Percentiles rank a stretch among this genome's conserved stretches.
Evolutionary conservation across 345 rosid species (phyloP).

Genomic region (Jatropha curcas): DNA sequence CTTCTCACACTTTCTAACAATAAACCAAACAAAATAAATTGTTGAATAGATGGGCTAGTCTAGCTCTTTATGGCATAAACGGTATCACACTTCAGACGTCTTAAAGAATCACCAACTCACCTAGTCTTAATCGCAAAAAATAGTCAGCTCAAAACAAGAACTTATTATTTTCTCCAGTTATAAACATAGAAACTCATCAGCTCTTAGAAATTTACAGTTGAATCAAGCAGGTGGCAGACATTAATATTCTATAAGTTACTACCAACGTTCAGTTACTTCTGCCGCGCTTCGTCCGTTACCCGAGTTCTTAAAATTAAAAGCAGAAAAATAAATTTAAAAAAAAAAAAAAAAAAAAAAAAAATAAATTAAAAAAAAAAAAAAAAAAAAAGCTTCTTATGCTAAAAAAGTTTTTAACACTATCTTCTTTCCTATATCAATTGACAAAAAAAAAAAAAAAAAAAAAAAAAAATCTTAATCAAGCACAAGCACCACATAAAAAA

Average conservation of each 20-base stretch:
- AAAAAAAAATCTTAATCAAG: background rate
- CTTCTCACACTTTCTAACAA: background rate
- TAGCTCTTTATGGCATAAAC: background rate
- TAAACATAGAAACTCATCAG: background rate
- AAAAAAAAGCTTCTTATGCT: too few species aligned
- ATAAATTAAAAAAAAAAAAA: background rate
- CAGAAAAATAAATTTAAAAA: background rate
- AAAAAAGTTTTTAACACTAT: too few species aligned
- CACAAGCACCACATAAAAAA: background rate
- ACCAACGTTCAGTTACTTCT: conserved; percentile 22
- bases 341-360: background rate
- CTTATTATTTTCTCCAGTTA: background rate
- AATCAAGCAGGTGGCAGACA: background rate
- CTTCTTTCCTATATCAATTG: too few species aligned
- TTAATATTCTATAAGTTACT: background rate
- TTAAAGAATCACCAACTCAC: background rate
- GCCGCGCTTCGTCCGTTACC: conserved; percentile 12
- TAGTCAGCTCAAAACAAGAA: background rate
- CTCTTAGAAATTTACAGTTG: conserved; percentile 1
- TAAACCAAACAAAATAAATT: background rate
- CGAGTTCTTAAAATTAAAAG: background rate
- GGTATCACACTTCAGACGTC: background rate
- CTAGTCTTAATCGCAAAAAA: background rate
- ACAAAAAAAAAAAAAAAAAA: background rate
- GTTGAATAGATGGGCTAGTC: too few species aligned